Evolutionary conservation across 805 yeast species (phyloP).

Genomic region (Pichia cabralensis): DNA sequence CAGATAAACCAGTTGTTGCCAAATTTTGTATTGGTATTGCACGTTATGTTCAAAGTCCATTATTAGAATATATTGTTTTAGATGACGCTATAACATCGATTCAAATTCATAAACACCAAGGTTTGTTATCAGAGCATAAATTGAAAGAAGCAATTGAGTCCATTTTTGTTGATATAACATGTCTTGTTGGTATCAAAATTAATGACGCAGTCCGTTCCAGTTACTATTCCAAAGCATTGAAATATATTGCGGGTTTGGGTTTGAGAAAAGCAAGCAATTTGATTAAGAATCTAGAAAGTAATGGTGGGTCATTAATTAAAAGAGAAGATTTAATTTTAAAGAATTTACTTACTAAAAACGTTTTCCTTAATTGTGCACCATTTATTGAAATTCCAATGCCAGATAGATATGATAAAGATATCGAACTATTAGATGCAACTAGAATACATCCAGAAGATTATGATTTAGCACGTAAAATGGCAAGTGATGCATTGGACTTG

Average conservation of each 20-base stretch:
- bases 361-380: constrained; percentile 87
- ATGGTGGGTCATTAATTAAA: constrained; percentile 51
- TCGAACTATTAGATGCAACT: constrained; percentile 84
- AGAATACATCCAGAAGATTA: constrained; percentile 98
- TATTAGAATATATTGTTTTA: constrained; percentile 76
- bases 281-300: constrained; percentile 63
- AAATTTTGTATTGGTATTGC: constrained; percentile 85
- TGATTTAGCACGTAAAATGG: constrained; percentile 92
- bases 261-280: constrained; percentile 90
- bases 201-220: constrained; percentile 77
- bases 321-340: constrained; percentile 79
- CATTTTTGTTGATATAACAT: constrained; percentile 80
- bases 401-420: constrained; percentile 47
- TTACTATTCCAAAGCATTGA: constrained; percentile 61
- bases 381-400: constrained; percentile 68
- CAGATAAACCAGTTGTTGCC: constrained; percentile 72
- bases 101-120: constrained; percentile 60
- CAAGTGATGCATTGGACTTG: constrained; percentile 92
- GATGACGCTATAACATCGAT: constrained; percentile 65
- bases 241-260: constrained; percentile 84
- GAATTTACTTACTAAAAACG: constrained; percentile 65
- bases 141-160: constrained; percentile 62
- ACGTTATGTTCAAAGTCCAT: constrained; percentile 87
- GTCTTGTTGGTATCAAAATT: constrained; percentile 87
- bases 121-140: constrained; percentile 52